Percentiles rank a stretch among this genome's conserved stretches.
phyloP scores from a whole-genome alignment of 257 asterid genomes.

The Linaria vulgaris region DNA sequence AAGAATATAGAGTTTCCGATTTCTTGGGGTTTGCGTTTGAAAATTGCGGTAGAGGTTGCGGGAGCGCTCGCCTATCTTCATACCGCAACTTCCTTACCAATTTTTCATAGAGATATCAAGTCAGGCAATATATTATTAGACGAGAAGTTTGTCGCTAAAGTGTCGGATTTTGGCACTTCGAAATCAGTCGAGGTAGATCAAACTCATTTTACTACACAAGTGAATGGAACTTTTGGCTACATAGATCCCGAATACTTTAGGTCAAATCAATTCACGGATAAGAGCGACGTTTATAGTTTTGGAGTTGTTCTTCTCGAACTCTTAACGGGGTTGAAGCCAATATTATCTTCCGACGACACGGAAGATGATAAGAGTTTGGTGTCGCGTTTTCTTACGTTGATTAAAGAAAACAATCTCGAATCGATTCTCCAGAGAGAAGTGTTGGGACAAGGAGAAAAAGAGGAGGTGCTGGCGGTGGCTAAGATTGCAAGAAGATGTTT shows the following conservation, averaged over 20 bases:
- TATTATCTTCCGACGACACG: slow-evolving; percentile 9
- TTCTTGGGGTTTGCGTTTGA: slow-evolving; percentile 26
- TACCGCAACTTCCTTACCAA: slow-evolving; percentile 26
- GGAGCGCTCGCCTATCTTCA: slow-evolving; percentile 28
- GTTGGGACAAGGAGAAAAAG: neutral
- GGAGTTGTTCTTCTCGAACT: slow-evolving; percentile 34
- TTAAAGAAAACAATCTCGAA: slow-evolving; percentile 22
- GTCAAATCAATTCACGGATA: slow-evolving; percentile 26
- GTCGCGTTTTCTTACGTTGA: slow-evolving; percentile 19
- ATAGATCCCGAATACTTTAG: slow-evolving; percentile 28
- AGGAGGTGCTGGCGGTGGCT: slow-evolving; percentile 17
- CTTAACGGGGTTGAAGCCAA: slow-evolving; percentile 19
- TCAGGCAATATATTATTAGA: slow-evolving; percentile 29
- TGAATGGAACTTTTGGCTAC: slow-evolving; percentile 31
- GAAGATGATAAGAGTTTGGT: slow-evolving; percentile 20
- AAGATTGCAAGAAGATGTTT: slow-evolving; percentile 28
- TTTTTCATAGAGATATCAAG: slow-evolving; percentile 31
- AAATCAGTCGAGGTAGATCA: slow-evolving; percentile 22
- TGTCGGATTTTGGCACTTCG: slow-evolving; percentile 29
- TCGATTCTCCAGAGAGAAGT: slow-evolving; percentile 24
- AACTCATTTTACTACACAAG: slow-evolving; percentile 28
- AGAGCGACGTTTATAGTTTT: slow-evolving; percentile 32
- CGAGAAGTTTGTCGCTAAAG: slow-evolving; percentile 23
- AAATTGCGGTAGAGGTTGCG: slow-evolving; percentile 24
- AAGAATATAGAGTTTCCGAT: slow-evolving; percentile 17